phyloP scores from a whole-genome alignment of 2,329 filamentous ascomycete species.

The Cladosporium sp. region DNA sequence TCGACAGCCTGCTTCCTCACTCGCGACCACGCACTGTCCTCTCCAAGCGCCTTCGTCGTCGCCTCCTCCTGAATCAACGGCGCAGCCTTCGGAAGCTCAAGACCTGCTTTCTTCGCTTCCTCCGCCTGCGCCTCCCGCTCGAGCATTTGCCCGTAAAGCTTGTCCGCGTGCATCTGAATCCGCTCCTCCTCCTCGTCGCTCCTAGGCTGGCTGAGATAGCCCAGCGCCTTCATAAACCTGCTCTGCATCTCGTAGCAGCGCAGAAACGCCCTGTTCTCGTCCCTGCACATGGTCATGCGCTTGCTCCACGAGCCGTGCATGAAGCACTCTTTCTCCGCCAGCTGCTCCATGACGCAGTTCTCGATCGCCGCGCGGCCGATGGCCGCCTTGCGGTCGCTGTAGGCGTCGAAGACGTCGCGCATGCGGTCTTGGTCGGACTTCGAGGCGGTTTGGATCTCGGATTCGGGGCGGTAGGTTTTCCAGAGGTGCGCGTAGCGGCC shows the following conservation, averaged over 20 bases:
- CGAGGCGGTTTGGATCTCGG: constrained; percentile 62
- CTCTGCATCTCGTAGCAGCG: constrained; percentile 86
- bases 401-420: constrained; percentile 73
- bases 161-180: constrained; percentile 92
- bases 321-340: constrained; percentile 80
- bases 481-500: constrained; percentile 81
- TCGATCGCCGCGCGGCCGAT: constrained; percentile 82
- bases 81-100: constrained; percentile 54
- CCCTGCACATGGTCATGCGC: constrained; percentile 73
- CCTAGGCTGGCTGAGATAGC: constrained; percentile 70
- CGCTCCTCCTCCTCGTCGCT: constrained; percentile 70
- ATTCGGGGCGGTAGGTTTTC: constrained; percentile 79
- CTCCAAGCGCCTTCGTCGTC: constrained; percentile 26
- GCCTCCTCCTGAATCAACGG: constrained; percentile 44
- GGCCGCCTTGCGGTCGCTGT: constrained; percentile 73
- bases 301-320: constrained; percentile 63
- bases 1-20: constrained; percentile 23
- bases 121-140: constrained; percentile 73
- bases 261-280: constrained; percentile 73
- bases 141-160: constrained; percentile 81
- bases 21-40: constrained; percentile 28
- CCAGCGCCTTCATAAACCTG: constrained; percentile 85
- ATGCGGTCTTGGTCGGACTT: constrained; percentile 78
- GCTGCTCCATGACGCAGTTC: constrained; percentile 86
- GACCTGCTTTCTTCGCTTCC: constrained; percentile 58